Base-by-base conservation (phyloP, 148 eudicot genomes). In the Limonium bicolor region DNA sequence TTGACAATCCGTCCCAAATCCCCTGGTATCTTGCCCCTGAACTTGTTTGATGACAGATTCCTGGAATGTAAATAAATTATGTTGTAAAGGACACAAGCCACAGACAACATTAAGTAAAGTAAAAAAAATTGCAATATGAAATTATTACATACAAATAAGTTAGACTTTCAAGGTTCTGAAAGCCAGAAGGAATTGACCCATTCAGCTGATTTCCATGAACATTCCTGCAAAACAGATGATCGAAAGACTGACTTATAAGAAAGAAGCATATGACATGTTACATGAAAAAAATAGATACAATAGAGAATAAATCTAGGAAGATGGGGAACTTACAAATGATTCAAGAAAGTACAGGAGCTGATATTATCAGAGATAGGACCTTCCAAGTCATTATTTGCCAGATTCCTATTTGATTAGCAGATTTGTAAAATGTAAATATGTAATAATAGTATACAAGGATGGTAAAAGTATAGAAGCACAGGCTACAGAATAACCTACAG, bases 311-410 rank as follows among this genome's bases (percentile, higher is more conserved):
- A 41, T 7, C 7, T 7, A 20, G 6, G 27, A 41, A 29, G 38
- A 4, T 6, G 34, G n/a, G 40, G 3, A 36, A 23, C 81, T 30
- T 60, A 79, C 87, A 79, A 49, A 41, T 79, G 78, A 59, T 79
- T 79, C 60, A 79, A 48, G 4, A 78, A 74, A 9, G 76, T 62
- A 61, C 87, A 75, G 41, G 66, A 75, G 64, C 87, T 74, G 56
- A 79, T 65, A 53, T 74, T 69, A 42, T 68, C 60, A 5, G 87
- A 82, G 19, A 79, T 72, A 5, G 78, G 76, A 28, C 87, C 87
- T 46, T 71, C 87, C 25, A 79, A 54, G 34, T 65, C 50, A 54
- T 79, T 79, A 31, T 68, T 75, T n/a, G 76, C 76, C 25, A 79
- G 64, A 60, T 79, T 79, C 56, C 87, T 79, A 50, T 4, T 34